A percentile compares a stretch with the other conserved stretches of the same genome.
phyloP scores from a whole-genome alignment of 768 basidiomycete species.

The Auricularia sp. region DNA sequence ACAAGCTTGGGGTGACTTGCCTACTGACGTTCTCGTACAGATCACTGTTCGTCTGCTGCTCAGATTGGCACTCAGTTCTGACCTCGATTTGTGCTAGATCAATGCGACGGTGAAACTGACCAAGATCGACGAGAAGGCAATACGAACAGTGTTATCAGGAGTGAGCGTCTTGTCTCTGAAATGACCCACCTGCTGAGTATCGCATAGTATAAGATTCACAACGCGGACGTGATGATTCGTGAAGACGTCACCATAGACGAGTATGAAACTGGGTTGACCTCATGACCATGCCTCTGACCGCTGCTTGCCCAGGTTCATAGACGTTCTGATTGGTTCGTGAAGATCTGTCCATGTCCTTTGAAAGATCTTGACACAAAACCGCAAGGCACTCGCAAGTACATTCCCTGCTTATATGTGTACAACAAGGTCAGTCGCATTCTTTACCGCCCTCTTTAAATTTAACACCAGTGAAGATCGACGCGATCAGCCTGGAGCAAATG shows the following conservation, averaged over 20 bases:
- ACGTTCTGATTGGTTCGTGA: constrained; percentile 78
- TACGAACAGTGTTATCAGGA: constrained; percentile 87
- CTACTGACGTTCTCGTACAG: constrained; percentile 25
- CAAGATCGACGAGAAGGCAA: constrained; percentile 89
- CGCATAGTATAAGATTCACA: constrained; percentile 57
- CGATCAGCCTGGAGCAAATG: constrained; percentile 73
- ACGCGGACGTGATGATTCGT: constrained; percentile 96
- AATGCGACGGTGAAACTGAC: constrained; percentile 91
- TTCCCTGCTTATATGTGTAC: constrained; percentile 91
- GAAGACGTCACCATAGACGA: constrained; percentile 63
- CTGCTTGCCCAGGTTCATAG: constrained; percentile 93
- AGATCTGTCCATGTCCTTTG: background rate
- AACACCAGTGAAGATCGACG: constrained; percentile 43
- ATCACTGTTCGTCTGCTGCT: constrained; percentile 48
- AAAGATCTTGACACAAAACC: background rate
- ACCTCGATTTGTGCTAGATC: constrained; percentile 33
- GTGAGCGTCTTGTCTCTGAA: constrained; percentile 32
- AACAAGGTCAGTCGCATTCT: constrained; percentile 49
- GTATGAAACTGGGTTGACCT: constrained; percentile 5
- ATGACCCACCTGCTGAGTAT: background rate
- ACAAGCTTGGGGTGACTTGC: constrained; percentile 7
- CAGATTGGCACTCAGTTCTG: constrained; percentile 1
- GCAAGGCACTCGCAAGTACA: constrained; percentile 84
- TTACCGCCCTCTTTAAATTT: too few species aligned
- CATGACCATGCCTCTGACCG: constrained; percentile 42